phyloP scores from a whole-genome alignment of 352 stramenopile species.

The Globisporangium nunn region DNA sequence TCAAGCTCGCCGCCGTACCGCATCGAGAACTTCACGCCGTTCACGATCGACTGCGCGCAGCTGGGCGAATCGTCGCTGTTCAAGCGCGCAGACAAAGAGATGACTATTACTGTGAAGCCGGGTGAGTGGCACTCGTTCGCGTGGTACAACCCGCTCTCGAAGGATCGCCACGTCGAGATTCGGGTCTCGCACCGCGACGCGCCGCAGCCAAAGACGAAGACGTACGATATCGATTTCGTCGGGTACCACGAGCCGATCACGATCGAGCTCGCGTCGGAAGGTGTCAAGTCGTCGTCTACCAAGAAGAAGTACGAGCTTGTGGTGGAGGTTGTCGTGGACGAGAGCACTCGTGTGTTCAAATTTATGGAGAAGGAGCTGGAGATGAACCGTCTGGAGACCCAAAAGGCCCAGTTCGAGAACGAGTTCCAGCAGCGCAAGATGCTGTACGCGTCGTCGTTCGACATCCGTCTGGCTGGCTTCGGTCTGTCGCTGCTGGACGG shows the following conservation, averaged over 20 bases:
- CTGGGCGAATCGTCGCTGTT: slow-evolving; percentile 66
- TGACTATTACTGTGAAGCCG: slow-evolving; percentile 38
- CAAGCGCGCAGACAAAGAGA: slow-evolving; percentile 45
- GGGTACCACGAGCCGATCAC: slow-evolving; percentile 66
- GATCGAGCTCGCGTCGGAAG: slow-evolving; percentile 40
- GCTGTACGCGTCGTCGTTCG: slow-evolving; percentile 76
- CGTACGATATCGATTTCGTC: slow-evolving; percentile 80
- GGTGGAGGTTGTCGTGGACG: slow-evolving; percentile 75
- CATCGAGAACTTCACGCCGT: slow-evolving; percentile 86
- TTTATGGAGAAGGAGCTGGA: slow-evolving; percentile 80
- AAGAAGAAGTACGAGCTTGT: slow-evolving; percentile 42
- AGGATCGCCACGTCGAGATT: slow-evolving; percentile 76
- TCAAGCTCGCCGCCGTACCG: slow-evolving; percentile 75
- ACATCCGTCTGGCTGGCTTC: slow-evolving; percentile 71
- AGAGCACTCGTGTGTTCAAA: slow-evolving; percentile 74
- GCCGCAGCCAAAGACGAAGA: slow-evolving; percentile 51
- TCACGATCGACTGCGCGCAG: slow-evolving; percentile 66
- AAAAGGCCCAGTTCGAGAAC: slow-evolving; percentile 52
- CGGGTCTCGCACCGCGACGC: slow-evolving; percentile 46
- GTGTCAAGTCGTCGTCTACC: slow-evolving; percentile 8
- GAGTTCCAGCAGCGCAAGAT: slow-evolving; percentile 77
- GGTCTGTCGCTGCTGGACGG: slow-evolving; percentile 72
- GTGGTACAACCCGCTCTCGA: slow-evolving; percentile 80
- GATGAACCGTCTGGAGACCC: slow-evolving; percentile 54
- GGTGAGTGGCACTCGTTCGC: slow-evolving; percentile 76